These are phyloP conservation scores for Fragaria nilgerrensis DNA, from an alignment of 306 rosid genomes.

Conservation along the genomic window DNA sequence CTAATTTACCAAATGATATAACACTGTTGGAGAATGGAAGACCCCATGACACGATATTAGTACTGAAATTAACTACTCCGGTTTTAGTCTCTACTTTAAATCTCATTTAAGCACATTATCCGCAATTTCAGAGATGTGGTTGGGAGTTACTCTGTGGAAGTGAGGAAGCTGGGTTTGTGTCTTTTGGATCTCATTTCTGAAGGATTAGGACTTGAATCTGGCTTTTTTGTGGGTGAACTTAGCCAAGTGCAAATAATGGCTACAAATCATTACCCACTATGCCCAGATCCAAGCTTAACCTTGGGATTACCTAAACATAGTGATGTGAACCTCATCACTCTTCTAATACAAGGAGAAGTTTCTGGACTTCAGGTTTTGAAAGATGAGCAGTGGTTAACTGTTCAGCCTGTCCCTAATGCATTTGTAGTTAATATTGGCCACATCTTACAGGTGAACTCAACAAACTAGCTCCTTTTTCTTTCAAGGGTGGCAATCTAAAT, in stretches of 20 bases:
- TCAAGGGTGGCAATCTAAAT: background rate
- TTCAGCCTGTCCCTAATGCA: slow-evolving; percentile 47
- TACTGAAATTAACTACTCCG: too few species aligned
- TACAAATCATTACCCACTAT: slow-evolving; percentile 16
- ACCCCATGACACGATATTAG: too few species aligned
- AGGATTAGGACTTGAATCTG: slow-evolving; percentile 21
- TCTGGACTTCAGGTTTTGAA: slow-evolving; percentile 43
- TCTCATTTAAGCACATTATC: too few species aligned
- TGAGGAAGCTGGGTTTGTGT: slow-evolving; percentile 26
- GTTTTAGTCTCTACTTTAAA: background rate
- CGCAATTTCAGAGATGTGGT: slow-evolving; percentile 1
- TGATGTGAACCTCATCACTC: slow-evolving; percentile 16
- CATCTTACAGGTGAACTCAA: slow-evolving; percentile 29
- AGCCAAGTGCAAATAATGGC: slow-evolving; percentile 6
- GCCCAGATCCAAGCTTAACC: slow-evolving; percentile 33
- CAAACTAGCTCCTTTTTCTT: background rate
- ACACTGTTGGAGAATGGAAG: background rate
- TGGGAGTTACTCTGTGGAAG: slow-evolving; percentile 13
- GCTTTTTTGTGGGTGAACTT: slow-evolving; percentile 10
- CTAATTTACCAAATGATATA: background rate
- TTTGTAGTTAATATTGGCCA: slow-evolving; percentile 53
- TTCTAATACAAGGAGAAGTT: slow-evolving; percentile 23
- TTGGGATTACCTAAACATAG: slow-evolving; percentile 38
- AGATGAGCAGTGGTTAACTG: slow-evolving; percentile 44
- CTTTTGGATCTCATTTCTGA: slow-evolving; percentile 25